Evolutionary conservation across 768 basidiomycete genomes (phyloP), one percentile per base, ranked within the genome.

Genomic region (Gloeopeniophorella convolvens): DNA sequence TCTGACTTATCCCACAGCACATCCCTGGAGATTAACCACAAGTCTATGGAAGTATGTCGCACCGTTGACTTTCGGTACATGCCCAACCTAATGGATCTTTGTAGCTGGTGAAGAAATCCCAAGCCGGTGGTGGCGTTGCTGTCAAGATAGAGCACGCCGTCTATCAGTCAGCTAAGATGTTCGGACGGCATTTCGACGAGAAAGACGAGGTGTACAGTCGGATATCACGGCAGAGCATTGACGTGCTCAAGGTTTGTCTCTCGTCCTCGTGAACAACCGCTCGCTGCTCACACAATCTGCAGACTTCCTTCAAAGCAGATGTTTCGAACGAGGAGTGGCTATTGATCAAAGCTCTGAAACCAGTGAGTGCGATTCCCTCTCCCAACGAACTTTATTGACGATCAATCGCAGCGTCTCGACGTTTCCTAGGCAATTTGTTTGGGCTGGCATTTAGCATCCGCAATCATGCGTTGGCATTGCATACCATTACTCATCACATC

Each of bases 101-200:
- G 16, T 60, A 91, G 89, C 73, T 90, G 23, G 79, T 98, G 59
- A 98, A 96, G 73, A 94, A 90, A 68, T 74, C 83, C 2, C 92
- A 97, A 66, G 83, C 89, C n/a, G 95, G 92, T 60, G 94, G 78
- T 41, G 95, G 96, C 62, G 94, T 97, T 12, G 95, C 96, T 0
- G 89, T 98, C 59, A 99, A 98, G 77, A 97, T 98, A 53, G 96
- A 98, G 66, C 89, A 95, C 65, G 94, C 93, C 3, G 85, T 94
- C 10, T 93, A 98, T 67, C 88, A 97, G 69, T 86, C 88, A 21
- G 83, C 92, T 24, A 95, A 93, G 69, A 85, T 92, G 82, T 97
- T 88, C 63, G 93, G 94, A 5, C 82, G 94, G 58, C 95, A 97
- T 69, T 97, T 93, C 62, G 86, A 89, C 60, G 94, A 97, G 39